Percentiles rank a stretch among this genome's conserved stretches.
Conservation (phyloP, 495 filamentous ascomycete species). For the Bacidia gigantensis region DNA sequence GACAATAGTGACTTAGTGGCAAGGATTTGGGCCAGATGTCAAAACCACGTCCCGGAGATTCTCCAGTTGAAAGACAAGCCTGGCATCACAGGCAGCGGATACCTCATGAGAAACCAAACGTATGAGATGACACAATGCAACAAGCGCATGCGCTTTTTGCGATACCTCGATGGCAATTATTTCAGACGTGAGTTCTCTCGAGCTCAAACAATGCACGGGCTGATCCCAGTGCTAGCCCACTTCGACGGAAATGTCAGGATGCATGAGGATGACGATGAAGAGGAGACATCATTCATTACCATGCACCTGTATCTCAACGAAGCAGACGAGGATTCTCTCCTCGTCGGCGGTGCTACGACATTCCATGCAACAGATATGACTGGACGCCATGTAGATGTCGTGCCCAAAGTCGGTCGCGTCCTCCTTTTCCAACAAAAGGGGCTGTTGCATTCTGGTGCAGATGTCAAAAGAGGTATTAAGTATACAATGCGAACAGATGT, state of each 20-base stretch:
- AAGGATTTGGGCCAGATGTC: slow-evolving; percentile 42
- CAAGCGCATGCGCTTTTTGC: slow-evolving; percentile 64
- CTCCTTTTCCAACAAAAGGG: slow-evolving; percentile 60
- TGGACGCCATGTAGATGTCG: slow-evolving; percentile 42
- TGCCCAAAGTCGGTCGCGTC: slow-evolving; percentile 56
- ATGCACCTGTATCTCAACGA: slow-evolving; percentile 73
- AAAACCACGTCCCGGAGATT: slow-evolving; percentile 21
- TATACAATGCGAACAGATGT: slow-evolving; percentile 64
- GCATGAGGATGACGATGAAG: slow-evolving; percentile 25
- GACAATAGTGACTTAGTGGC: slow-evolving; percentile 46
- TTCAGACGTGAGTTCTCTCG: slow-evolving; percentile 42
- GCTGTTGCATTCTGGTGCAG: slow-evolving; percentile 56
- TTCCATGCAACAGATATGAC: slow-evolving; percentile 38
- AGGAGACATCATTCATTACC: slow-evolving; percentile 51
- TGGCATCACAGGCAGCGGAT: slow-evolving; percentile 32
- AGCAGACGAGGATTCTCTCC: slow-evolving; percentile 20
- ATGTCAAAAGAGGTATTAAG: slow-evolving; percentile 54
- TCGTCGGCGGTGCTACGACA: slow-evolving; percentile 50
- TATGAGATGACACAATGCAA: slow-evolving; percentile 50
- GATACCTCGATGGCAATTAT: slow-evolving; percentile 59
- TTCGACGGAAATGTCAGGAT: slow-evolving; percentile 55
- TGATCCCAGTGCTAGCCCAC: slow-evolving; percentile 37
- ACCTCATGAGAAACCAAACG: slow-evolving; percentile 33
- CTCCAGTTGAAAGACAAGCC: slow-evolving; percentile 25
- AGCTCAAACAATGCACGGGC: not conserved